Conservation (phyloP, 371 early-diverging fungal genomes). For the Choanephora cucurbitarum region DNA sequence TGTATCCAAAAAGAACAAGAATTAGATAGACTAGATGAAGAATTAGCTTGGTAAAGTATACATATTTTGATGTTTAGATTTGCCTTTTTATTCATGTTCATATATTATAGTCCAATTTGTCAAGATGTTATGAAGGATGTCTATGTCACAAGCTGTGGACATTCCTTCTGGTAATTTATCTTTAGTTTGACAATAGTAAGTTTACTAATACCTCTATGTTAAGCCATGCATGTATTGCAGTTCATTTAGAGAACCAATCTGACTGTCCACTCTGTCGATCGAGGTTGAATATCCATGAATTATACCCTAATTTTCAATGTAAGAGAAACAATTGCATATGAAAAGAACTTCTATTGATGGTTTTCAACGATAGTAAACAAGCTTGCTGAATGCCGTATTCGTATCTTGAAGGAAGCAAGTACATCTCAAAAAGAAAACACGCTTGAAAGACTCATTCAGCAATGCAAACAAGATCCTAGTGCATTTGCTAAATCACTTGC, state of each 20-base stretch:
- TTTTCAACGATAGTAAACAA: constrained; percentile 26
- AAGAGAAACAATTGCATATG: constrained; percentile 6
- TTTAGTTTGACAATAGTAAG: too few relatives aligned
- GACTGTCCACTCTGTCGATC: constrained; percentile 78
- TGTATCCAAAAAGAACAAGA: not conserved
- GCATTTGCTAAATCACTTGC: constrained; percentile 18
- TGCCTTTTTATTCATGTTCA: not conserved
- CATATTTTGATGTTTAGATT: too few relatives aligned
- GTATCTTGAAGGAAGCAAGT: constrained; percentile 1
- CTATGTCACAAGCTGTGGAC: constrained; percentile 81
- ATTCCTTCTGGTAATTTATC: constrained; percentile 78
- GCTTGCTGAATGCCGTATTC: constrained; percentile 23
- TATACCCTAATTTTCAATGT: constrained; percentile 84
- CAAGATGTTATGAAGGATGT: constrained; percentile 72
- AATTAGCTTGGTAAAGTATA: not conserved
- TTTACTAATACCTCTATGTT: too few relatives aligned
- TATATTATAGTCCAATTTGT: constrained; percentile 72
- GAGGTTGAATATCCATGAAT: constrained; percentile 57
- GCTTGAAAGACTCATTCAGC: constrained; percentile 21
- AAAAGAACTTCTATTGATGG: not conserved
- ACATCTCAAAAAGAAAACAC: constrained; percentile 16
- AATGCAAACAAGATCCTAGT: constrained; percentile 19
- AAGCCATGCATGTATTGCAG: constrained; percentile 73
- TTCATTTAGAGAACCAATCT: constrained; percentile 58
- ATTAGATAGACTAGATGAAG: constrained; percentile 2